Conservation (phyloP, 805 yeast species). For the Myxozyma neotropica region DNA sequence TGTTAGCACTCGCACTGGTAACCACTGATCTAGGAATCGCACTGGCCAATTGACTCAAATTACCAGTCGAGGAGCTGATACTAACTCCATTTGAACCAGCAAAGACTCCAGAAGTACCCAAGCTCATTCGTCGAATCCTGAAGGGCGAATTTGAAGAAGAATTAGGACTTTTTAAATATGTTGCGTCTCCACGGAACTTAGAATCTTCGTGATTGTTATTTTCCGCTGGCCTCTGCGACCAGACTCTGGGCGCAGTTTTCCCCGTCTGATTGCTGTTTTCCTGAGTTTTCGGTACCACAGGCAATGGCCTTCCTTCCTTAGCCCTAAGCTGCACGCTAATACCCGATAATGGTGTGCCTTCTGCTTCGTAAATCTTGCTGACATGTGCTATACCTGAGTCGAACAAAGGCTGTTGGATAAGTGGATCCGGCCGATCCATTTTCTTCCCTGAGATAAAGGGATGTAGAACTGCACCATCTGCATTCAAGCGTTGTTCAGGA, state of each 20-base stretch:
- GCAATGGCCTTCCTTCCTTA: constrained; percentile 19
- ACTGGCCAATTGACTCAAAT: background rate
- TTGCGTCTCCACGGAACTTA: background rate
- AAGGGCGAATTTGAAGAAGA: background rate
- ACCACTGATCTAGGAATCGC: constrained; percentile 8
- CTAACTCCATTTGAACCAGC: background rate
- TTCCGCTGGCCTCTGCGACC: background rate
- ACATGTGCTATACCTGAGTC: background rate
- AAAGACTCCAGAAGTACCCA: background rate
- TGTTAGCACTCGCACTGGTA: background rate
- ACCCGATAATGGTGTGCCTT: background rate
- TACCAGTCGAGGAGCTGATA: background rate
- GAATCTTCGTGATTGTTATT: background rate
- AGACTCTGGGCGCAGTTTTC: background rate
- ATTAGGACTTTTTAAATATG: background rate
- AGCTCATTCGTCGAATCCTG: background rate
- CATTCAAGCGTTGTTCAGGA: constrained; percentile 54
- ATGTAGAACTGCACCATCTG: constrained; percentile 45
- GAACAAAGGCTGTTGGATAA: background rate
- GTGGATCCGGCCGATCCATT: constrained; percentile 6
- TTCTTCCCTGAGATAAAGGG: constrained; percentile 41
- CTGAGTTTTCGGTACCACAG: constrained; percentile 9
- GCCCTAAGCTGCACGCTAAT: background rate
- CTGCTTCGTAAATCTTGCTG: background rate
- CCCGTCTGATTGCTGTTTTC: background rate